A percentile compares a stretch with the other conserved stretches of the same genome.
Conservation (phyloP, 2,329 filamentous ascomycete genomes). For the Colletotrichum sublineola region DNA sequence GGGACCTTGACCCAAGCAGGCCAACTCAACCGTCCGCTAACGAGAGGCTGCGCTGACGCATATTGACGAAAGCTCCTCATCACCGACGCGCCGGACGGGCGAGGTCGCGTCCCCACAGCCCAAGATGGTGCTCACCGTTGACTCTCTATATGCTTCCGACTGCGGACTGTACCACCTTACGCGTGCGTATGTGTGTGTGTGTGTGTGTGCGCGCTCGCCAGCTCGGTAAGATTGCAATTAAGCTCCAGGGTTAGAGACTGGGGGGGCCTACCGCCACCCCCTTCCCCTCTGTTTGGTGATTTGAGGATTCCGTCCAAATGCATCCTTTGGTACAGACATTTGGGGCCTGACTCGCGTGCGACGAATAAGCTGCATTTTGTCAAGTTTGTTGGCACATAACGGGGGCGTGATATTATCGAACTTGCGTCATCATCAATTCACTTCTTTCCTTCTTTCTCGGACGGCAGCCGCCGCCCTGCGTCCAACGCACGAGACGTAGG, state of each 20-base stretch:
- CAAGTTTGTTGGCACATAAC: conserved; percentile 32
- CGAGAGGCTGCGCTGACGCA: conserved; percentile 26
- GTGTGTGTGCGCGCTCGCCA: conserved; percentile 1
- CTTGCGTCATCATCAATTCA: conserved; percentile 20
- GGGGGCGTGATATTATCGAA: conserved; percentile 19
- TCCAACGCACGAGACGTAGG: conserved; percentile 11
- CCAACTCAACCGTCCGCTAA: conserved; percentile 23
- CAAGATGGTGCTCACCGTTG: conserved; percentile 13
- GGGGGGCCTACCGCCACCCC: conserved; percentile 2
- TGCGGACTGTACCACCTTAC: conserved; percentile 15
- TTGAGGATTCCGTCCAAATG: conserved; percentile 23
- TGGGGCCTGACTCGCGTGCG: conserved; percentile 32
- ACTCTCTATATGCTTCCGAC: neutral
- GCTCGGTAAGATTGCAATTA: conserved; percentile 26
- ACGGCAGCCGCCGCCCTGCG: conserved; percentile 18
- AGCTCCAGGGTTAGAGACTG: conserved; percentile 24
- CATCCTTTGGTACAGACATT: conserved; percentile 25
- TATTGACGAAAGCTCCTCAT: conserved; percentile 40
- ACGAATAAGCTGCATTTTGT: conserved; percentile 23
- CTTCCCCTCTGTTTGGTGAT: conserved; percentile 4
- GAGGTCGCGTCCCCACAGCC: conserved; percentile 27
- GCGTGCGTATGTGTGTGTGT: neutral
- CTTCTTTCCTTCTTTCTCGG: neutral
- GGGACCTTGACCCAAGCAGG: conserved; percentile 31
- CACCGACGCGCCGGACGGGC: conserved; percentile 30